A percentile compares a stretch with the other conserved stretches of the same genome.
Conservation (phyloP, 805 yeast genomes). For the Starmerella etchellsii region DNA sequence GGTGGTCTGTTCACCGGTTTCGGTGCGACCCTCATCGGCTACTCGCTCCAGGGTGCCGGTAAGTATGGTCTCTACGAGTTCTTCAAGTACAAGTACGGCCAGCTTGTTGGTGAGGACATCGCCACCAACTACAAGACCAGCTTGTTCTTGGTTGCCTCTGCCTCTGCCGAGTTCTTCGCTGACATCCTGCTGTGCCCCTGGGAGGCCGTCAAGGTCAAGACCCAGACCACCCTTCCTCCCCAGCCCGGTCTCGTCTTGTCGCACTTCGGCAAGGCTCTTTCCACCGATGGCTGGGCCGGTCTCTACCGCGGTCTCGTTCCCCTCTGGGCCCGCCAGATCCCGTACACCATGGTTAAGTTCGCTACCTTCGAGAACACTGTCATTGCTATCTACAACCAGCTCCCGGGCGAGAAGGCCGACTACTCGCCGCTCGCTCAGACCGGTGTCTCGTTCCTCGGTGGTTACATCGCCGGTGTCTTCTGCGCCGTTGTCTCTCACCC, state of each 20-base stretch:
- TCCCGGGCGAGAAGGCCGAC: slow-evolving; percentile 61
- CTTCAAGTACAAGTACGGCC: slow-evolving; percentile 69
- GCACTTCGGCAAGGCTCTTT: slow-evolving; percentile 53
- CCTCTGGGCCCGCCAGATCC: slow-evolving; percentile 91
- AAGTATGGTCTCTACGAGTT: slow-evolving; percentile 91
- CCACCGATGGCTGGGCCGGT: slow-evolving; percentile 57
- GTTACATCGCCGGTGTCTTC: slow-evolving; percentile 93
- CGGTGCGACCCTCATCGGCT: slow-evolving; percentile 87
- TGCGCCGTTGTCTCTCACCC: slow-evolving; percentile 96
- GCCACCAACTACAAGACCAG: slow-evolving; percentile 58
- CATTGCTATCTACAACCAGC: slow-evolving; percentile 54
- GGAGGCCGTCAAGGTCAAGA: slow-evolving; percentile 88
- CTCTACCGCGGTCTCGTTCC: slow-evolving; percentile 85
- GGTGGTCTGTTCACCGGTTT: slow-evolving; percentile 73
- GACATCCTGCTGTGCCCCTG: slow-evolving; percentile 84
- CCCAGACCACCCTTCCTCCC: slow-evolving; percentile 89
- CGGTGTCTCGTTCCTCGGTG: slow-evolving; percentile 88
- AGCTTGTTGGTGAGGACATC: slow-evolving; percentile 46
- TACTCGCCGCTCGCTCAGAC: slow-evolving; percentile 71
- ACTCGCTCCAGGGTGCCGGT: slow-evolving; percentile 93
- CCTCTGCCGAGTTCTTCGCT: slow-evolving; percentile 88
- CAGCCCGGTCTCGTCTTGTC: slow-evolving; percentile 49
- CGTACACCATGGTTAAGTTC: slow-evolving; percentile 97
- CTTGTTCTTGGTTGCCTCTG: slow-evolving; percentile 72
- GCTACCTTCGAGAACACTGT: slow-evolving; percentile 90